Evolutionary conservation across 2,329 filamentous ascomycete genomes (phyloP).

Genomic region (Trichoderma cornu-damae): DNA sequence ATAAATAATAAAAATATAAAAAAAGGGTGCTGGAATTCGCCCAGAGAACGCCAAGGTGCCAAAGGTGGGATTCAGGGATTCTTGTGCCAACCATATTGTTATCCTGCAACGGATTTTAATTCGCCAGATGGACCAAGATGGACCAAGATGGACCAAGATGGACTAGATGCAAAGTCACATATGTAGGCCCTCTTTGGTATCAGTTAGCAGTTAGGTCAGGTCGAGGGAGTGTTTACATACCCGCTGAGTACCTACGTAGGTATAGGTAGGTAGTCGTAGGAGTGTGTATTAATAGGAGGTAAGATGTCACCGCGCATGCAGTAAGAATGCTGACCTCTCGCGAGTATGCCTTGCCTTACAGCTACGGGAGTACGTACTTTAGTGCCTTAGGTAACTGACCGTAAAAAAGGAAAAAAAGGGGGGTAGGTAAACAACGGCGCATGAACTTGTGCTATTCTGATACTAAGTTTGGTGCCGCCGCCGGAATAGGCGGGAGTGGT

Average conservation of each 20-base stretch:
- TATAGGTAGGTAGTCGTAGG: too few species aligned
- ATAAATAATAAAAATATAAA: too few species aligned
- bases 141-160: too few species aligned
- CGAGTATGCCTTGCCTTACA: too few species aligned
- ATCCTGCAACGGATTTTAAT: slow-evolving; percentile 7
- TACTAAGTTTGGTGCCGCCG: slow-evolving; percentile 3
- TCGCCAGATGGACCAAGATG: slow-evolving; percentile 3
- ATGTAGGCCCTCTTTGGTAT: not conserved
- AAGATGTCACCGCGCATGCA: not conserved
- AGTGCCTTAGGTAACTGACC: not conserved
- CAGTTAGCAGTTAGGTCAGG: not conserved
- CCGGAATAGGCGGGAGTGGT: not conserved
- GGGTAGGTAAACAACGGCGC: not conserved
- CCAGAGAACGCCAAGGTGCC: not conserved
- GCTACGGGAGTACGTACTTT: too few species aligned
- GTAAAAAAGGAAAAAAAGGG: not conserved
- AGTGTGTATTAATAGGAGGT: not conserved
- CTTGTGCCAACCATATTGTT: not conserved
- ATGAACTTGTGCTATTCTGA: slow-evolving; percentile 8
- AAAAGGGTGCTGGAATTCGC: too few species aligned
- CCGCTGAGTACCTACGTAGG: not conserved
- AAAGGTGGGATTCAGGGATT: not conserved
- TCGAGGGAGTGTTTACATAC: not conserved
- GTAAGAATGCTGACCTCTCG: not conserved
- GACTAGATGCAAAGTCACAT: not conserved